These are phyloP conservation scores for Aethionema arabicum DNA, from an alignment of 345 rosid genomes.

Conservation along the genomic window DNA sequence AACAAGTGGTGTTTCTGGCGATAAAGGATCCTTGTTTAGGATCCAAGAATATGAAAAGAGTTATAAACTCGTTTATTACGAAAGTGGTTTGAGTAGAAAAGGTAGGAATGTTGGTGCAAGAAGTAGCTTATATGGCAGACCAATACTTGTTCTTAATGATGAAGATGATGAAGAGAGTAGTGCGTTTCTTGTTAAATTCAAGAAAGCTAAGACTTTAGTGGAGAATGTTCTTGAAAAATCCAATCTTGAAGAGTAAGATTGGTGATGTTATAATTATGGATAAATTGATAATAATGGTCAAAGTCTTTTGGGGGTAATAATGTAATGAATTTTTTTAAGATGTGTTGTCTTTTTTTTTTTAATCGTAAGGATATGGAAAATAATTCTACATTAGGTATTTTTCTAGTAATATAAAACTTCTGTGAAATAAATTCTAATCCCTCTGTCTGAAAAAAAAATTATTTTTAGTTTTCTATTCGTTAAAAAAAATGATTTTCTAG, in stretches of 20 bases:
- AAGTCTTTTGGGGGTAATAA: too few species aligned
- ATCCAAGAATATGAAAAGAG: slow-evolving; percentile 26
- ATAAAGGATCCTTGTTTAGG: slow-evolving; percentile 12
- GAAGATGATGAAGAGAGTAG: slow-evolving; percentile 20
- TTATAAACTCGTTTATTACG: slow-evolving; percentile 26
- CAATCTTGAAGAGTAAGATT: background rate
- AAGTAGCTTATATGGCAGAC: background rate
- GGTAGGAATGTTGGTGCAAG: slow-evolving; percentile 9
- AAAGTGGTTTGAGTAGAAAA: background rate
- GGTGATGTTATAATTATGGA: too few species aligned
- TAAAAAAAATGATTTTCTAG: too few species aligned
- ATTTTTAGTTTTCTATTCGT: too few species aligned
- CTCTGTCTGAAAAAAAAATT: too few species aligned
- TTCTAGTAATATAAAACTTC: too few species aligned
- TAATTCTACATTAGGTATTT: too few species aligned
- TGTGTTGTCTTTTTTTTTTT: too few species aligned
- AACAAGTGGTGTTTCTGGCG: slow-evolving; percentile 14
- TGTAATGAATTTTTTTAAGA: too few species aligned
- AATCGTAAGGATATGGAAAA: too few species aligned
- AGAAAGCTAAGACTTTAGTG: slow-evolving; percentile 19
- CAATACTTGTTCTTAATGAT: slow-evolving; percentile 19
- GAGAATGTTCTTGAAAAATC: slow-evolving; percentile 12
- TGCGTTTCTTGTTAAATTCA: slow-evolving; percentile 21
- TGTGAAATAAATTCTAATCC: too few species aligned
- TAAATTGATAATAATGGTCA: too few species aligned